phyloP scores from a whole-genome alignment of 768 basidiomycete species.

The Harrya chromipes region DNA sequence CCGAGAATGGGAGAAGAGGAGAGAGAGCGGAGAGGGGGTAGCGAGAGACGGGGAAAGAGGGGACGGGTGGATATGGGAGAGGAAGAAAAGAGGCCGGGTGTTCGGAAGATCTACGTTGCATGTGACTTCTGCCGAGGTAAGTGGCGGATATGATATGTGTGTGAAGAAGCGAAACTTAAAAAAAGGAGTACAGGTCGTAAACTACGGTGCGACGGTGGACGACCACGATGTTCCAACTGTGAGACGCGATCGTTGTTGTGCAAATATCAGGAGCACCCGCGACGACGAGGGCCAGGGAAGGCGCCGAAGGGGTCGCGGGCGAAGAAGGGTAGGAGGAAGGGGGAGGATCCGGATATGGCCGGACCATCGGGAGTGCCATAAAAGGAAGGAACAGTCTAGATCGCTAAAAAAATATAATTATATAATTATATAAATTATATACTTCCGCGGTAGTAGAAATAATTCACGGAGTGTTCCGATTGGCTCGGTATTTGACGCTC shows the following conservation, averaged over 20 bases:
- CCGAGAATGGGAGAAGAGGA: constrained; percentile 10
- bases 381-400: constrained; percentile 21
- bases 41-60: constrained; percentile 19
- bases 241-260: constrained; percentile 49
- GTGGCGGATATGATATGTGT: constrained; percentile 11
- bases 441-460: constrained; percentile 26
- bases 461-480: constrained; percentile 46
- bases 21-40: constrained; percentile 9
- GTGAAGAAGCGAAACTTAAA: not conserved
- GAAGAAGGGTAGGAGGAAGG: constrained; percentile 37
- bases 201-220: constrained; percentile 67
- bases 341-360: constrained; percentile 24
- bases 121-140: constrained; percentile 79
- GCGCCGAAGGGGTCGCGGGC: constrained; percentile 57
- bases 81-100: constrained; percentile 20
- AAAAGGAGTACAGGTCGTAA: constrained; percentile 55
- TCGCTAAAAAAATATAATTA: constrained; percentile 18
- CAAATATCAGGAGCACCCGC: constrained; percentile 46
- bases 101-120: constrained; percentile 45
- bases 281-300: constrained; percentile 74
- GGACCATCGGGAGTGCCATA: constrained; percentile 24
- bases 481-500: constrained; percentile 56
- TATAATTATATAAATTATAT: constrained; percentile 25
- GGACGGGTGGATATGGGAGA: constrained; percentile 12
- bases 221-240: constrained; percentile 65